A percentile compares a stretch with the other conserved stretches of the same genome.
Conservation (phyloP, 352 stramenopile genomes). For the Hyaloperonospora arabidopsidis region DNA sequence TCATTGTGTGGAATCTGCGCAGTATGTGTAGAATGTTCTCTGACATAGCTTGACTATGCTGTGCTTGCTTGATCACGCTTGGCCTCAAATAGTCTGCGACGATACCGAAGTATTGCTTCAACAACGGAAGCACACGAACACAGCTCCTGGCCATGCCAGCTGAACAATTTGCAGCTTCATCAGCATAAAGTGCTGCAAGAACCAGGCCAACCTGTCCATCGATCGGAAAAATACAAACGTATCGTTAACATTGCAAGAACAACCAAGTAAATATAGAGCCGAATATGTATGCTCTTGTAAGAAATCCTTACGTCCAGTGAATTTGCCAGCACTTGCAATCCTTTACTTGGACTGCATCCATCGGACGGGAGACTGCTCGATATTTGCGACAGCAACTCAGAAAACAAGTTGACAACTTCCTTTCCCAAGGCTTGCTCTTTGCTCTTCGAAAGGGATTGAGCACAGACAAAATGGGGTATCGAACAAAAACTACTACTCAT, state of each 20-base stretch:
- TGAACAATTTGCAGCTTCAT: slow-evolving; percentile 11
- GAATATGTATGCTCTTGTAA: not conserved
- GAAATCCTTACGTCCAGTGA: slow-evolving; percentile 37
- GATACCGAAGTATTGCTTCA: slow-evolving; percentile 44
- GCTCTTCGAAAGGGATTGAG: slow-evolving; percentile 34
- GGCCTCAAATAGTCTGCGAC: slow-evolving; percentile 43
- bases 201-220: slow-evolving; percentile 33
- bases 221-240: not conserved
- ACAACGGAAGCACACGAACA: slow-evolving; percentile 22
- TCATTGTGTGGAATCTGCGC: slow-evolving; percentile 47
- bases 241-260: slow-evolving; percentile 9
- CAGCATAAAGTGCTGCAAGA: slow-evolving; percentile 33
- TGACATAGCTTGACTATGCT: slow-evolving; percentile 30
- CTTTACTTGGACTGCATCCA: slow-evolving; percentile 20
- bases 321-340: slow-evolving; percentile 30
- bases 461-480: slow-evolving; percentile 1
- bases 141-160: slow-evolving; percentile 6
- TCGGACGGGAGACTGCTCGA: slow-evolving; percentile 27
- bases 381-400: slow-evolving; percentile 35
- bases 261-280: not conserved
- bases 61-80: slow-evolving; percentile 32
- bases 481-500: slow-evolving; percentile 6
- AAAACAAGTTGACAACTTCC: slow-evolving; percentile 29
- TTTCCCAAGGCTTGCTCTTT: slow-evolving; percentile 17
- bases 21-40: slow-evolving; percentile 33